Evolutionary conservation across 2,329 filamentous ascomycete genomes (phyloP), one percentile per base, ranked within the genome.

Genomic region (Fusarium chuoi): DNA sequence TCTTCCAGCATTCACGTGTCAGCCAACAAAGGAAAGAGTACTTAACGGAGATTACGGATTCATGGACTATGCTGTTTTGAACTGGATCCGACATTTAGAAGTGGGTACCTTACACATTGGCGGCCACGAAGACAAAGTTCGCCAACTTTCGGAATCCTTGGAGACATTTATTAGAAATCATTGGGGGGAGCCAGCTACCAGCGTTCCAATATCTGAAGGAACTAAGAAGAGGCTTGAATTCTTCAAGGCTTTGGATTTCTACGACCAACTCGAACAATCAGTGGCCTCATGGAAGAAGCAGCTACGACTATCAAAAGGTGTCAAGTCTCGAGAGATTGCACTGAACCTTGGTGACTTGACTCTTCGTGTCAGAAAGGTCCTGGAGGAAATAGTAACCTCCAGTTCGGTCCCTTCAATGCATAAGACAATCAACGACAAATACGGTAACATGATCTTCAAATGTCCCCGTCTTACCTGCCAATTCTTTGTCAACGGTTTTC

Each of bases 131-230:
- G 18, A 22, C 12, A 4, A 10, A 15, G 5, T 48, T 15, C 1
- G 9, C 3, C 20, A 11, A 12, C 45, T 48, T 30, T 22, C 45
- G 11, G 45, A n/a, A 6, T 38, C 49, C 5, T 1, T 52, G 7
- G 48, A 52, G 11, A 52, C 33, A 0, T 52, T 52, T 3, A 24
- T 52, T 11, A 52, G 48, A 18, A 33, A 0, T 3, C 30, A 52
- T 15, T 52, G 48, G 48, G 36, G 0, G 0, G 3, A 33, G 5
- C 30, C 14, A 0, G 4, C 28, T 4, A 3, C 5, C 15, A 20
- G 12, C 0, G 0, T 52, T 10, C 7, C 1, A 2, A 8, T 20
- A 24, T 13, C 48, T 0, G 5, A 1, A 0, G 15, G 22, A 24
- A 36, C 11, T 0, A 52, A 2, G n/a, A 15, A 20, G n/a, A 52